phyloP scores from a whole-genome alignment of 768 basidiomycete species.

The Rhodotorula kratochvilovae region DNA sequence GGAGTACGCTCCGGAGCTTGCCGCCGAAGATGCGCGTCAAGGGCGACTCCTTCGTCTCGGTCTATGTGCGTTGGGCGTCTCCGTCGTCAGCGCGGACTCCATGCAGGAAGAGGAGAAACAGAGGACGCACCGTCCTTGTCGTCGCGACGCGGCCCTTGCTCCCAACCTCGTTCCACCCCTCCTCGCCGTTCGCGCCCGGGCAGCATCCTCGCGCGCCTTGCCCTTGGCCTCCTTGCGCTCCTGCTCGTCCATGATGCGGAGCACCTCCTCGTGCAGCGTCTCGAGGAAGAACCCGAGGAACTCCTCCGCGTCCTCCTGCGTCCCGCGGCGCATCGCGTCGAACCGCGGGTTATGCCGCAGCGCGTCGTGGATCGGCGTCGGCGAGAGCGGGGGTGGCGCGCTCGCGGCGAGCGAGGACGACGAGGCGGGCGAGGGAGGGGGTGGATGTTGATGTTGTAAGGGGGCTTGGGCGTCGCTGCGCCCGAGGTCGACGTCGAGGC shows the following conservation, averaged over 20 bases:
- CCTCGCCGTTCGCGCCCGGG: constrained; percentile 47
- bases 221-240: constrained; percentile 13
- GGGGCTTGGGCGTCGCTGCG: background rate
- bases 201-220: constrained; percentile 50
- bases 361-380: constrained; percentile 76
- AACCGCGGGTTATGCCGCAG: constrained; percentile 91
- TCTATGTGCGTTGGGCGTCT: constrained; percentile 50
- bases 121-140: constrained; percentile 65
- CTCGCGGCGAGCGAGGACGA: constrained; percentile 38
- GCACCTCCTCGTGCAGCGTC: constrained; percentile 85
- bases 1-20: constrained; percentile 77
- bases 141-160: constrained; percentile 74
- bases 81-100: background rate
- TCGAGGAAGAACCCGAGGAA: constrained; percentile 97
- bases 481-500: constrained; percentile 30
- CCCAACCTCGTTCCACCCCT: constrained; percentile 90
- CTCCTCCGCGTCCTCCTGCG: constrained; percentile 97
- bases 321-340: constrained; percentile 86
- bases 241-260: constrained; percentile 47
- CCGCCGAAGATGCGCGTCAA: constrained; percentile 91
- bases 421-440: constrained; percentile 29
- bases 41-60: constrained; percentile 74
- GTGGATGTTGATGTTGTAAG: background rate
- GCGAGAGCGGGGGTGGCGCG: constrained; percentile 54
- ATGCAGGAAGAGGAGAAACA: background rate